Conservation (phyloP, 495 filamentous ascomycete species). For the Hypomontagnella monticulosa region DNA sequence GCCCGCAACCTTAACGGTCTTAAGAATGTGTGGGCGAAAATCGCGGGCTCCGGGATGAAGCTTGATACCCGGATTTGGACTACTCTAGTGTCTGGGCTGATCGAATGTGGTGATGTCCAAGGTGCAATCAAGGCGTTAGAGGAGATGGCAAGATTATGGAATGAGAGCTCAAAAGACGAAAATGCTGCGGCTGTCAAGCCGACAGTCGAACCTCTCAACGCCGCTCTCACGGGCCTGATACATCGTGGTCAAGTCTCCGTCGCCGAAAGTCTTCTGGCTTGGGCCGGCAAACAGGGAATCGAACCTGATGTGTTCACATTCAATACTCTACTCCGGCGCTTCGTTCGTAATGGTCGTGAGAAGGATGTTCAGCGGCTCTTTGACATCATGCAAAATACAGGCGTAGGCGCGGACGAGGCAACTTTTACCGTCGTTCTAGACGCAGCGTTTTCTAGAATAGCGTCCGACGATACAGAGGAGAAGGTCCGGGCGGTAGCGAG, state of each 20-base stretch:
- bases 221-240: constrained; percentile 59
- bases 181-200: constrained; percentile 59
- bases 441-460: constrained; percentile 43
- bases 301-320: constrained; percentile 70
- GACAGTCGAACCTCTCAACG: constrained; percentile 70
- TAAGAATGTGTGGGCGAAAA: constrained; percentile 66
- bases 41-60: constrained; percentile 59
- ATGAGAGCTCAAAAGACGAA: constrained; percentile 45
- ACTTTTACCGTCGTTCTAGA: constrained; percentile 59
- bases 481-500: constrained; percentile 46
- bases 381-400: constrained; percentile 46
- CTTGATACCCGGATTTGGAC: constrained; percentile 70
- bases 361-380: constrained; percentile 56
- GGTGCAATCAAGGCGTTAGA: constrained; percentile 65
- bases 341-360: constrained; percentile 56
- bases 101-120: constrained; percentile 56
- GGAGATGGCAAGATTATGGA: constrained; percentile 67
- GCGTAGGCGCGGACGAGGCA: constrained; percentile 49
- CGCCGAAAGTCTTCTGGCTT: constrained; percentile 62
- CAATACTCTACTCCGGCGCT: constrained; percentile 70
- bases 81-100: constrained; percentile 67
- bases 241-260: constrained; percentile 44
- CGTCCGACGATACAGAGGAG: constrained; percentile 34
- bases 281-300: constrained; percentile 67
- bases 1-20: constrained; percentile 59